phyloP scores from a whole-genome alignment of 805 yeast genomes.

The Kuraishia cidri region DNA sequence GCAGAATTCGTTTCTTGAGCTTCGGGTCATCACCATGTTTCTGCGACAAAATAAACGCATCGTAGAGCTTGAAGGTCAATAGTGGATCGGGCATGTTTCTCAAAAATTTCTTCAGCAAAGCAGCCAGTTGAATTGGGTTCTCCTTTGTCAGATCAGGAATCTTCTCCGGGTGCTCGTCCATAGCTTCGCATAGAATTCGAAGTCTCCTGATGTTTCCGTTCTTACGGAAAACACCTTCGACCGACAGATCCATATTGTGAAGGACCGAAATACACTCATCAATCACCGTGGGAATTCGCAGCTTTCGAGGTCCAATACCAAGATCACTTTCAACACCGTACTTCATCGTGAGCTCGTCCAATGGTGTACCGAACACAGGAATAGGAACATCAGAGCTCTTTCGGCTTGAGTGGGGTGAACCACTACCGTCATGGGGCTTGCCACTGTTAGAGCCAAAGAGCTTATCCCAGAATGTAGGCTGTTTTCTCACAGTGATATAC shows the following conservation, averaged over 20 bases:
- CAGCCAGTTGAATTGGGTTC: constrained; percentile 87
- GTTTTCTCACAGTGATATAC: constrained; percentile 32
- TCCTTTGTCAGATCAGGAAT: constrained; percentile 65
- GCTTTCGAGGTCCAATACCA: constrained; percentile 74
- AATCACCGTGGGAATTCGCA: constrained; percentile 75
- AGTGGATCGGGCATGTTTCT: constrained; percentile 92
- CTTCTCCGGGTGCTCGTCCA: constrained; percentile 65
- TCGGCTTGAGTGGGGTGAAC: too few relatives aligned
- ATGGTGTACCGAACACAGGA: constrained; percentile 72
- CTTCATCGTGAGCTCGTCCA: constrained; percentile 55
- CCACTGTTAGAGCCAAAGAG: constrained; percentile 17
- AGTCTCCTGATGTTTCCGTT: constrained; percentile 89
- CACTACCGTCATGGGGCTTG: background rate
- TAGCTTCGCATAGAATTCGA: constrained; percentile 60
- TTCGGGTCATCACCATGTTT: constrained; percentile 31
- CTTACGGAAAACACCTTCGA: constrained; percentile 92
- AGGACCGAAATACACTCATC: constrained; percentile 82
- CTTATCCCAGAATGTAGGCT: constrained; percentile 44
- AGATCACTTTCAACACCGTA: constrained; percentile 78
- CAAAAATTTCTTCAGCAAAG: constrained; percentile 81
- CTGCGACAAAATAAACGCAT: constrained; percentile 69
- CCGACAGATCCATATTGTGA: constrained; percentile 87
- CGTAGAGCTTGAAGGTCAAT: constrained; percentile 66
- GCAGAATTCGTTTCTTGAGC: constrained; percentile 44
- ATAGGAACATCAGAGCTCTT: constrained; percentile 3